Evolutionary conservation across 169 alveolate species (phyloP).

Genomic region (Plasmodium ovale): DNA sequence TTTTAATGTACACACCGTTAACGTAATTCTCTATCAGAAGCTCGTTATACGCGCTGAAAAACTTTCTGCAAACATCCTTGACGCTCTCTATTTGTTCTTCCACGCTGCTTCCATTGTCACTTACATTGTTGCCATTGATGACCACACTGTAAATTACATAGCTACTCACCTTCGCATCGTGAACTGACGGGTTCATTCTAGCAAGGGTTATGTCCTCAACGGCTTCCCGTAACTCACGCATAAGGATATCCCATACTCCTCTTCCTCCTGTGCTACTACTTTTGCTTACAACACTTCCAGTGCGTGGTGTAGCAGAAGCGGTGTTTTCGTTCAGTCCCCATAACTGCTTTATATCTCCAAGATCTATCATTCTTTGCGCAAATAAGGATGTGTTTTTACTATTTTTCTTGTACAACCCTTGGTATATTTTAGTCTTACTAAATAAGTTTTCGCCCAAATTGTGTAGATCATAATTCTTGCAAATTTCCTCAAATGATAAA

Average conservation of each 20-base stretch:
- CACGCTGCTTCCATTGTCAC: not conserved
- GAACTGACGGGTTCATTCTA: constrained; percentile 27
- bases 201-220: constrained; percentile 21
- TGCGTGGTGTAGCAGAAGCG: not conserved
- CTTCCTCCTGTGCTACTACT: not conserved
- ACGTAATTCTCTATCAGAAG: constrained; percentile 53
- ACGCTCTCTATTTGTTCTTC: constrained; percentile 4
- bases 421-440: constrained; percentile 37
- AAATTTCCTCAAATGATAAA: constrained; percentile 17
- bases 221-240: constrained; percentile 43
- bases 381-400: constrained; percentile 36
- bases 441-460: constrained; percentile 32
- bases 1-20: constrained; percentile 33
- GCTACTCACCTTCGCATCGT: constrained; percentile 45
- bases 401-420: constrained; percentile 36
- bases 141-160: constrained; percentile 27
- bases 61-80: constrained; percentile 5
- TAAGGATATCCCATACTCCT: not conserved
- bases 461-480: constrained; percentile 29
- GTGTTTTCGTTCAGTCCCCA: not conserved
- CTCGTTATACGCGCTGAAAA: constrained; percentile 45
- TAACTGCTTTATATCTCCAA: constrained; percentile 10
- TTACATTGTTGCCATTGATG: too few species aligned
- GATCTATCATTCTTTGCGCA: constrained; percentile 38
- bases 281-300: not conserved